These are phyloP conservation scores for Solanum chmielewskii DNA, from an alignment of 257 asterid species.

Conservation along the genomic window DNA sequence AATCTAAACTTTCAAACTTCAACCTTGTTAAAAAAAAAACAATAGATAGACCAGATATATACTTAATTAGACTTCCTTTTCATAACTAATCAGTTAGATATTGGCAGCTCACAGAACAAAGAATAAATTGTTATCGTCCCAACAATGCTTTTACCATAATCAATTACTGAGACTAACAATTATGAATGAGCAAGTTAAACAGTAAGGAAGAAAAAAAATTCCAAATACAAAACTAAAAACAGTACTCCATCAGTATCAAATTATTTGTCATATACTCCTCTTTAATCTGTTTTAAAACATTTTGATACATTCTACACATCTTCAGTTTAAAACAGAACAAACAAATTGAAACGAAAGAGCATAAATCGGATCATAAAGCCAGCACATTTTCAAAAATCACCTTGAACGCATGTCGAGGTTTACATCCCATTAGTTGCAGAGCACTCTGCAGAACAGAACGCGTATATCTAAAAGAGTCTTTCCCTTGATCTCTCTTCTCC, in stretches of 20 bases:
- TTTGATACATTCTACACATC: background rate
- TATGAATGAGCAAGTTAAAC: background rate
- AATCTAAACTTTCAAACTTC: background rate
- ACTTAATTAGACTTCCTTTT: background rate
- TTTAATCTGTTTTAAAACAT: no score
- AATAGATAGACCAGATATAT: background rate
- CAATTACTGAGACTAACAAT: background rate
- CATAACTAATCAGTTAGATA: background rate
- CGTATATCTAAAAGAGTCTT: constrained; percentile 74
- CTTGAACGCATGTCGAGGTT: constrained; percentile 97
- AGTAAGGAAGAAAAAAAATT: background rate
- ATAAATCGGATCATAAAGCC: background rate
- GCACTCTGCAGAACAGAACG: constrained; percentile 89
- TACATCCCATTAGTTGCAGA: constrained; percentile 97
- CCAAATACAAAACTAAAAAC: background rate
- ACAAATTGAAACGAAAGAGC: background rate
- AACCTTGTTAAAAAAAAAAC: background rate
- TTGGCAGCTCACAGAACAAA: background rate
- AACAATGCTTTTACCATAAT: background rate
- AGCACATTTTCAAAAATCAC: constrained; percentile 7
- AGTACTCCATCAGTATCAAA: background rate
- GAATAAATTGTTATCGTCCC: background rate
- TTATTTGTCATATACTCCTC: background rate
- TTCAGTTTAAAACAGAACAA: background rate
- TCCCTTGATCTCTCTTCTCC: constrained; percentile 19